Evolutionary conservation across 148 eudicot species (phyloP).

Genomic region (Vaccinium corymbosum): DNA sequence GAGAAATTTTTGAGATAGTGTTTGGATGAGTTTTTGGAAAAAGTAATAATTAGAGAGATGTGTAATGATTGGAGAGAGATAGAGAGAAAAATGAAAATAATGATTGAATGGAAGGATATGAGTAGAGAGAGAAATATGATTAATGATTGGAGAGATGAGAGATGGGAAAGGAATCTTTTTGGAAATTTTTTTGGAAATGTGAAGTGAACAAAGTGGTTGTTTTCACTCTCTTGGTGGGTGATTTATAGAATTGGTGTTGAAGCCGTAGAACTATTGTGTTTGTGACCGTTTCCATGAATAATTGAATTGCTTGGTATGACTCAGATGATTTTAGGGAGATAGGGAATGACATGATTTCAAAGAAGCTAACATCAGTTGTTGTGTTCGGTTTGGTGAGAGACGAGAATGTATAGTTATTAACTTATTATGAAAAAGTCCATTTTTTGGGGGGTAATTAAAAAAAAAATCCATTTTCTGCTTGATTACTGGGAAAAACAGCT

Average conservation of each 20-base stretch:
- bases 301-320: background rate
- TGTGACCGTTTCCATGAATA: background rate
- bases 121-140: too few relatives aligned
- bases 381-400: background rate
- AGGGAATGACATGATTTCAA: background rate
- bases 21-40: too few relatives aligned
- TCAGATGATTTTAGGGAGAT: background rate
- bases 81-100: too few relatives aligned
- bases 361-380: background rate
- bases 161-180: too few relatives aligned
- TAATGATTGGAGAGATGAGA: too few relatives aligned
- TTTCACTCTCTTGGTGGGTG: background rate
- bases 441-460: too few relatives aligned
- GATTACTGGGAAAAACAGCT: background rate
- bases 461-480: background rate
- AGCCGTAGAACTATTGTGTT: background rate
- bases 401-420: background rate
- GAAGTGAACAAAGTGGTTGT: too few relatives aligned
- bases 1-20: too few relatives aligned
- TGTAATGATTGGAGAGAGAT: too few relatives aligned
- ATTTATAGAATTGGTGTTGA: background rate
- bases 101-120: too few relatives aligned
- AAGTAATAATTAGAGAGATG: too few relatives aligned
- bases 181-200: too few relatives aligned
- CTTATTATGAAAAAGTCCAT: background rate